Evolutionary conservation across 345 rosid genomes (phyloP), one percentile per base, ranked within the genome.

Genomic region (Citrus australasica): DNA sequence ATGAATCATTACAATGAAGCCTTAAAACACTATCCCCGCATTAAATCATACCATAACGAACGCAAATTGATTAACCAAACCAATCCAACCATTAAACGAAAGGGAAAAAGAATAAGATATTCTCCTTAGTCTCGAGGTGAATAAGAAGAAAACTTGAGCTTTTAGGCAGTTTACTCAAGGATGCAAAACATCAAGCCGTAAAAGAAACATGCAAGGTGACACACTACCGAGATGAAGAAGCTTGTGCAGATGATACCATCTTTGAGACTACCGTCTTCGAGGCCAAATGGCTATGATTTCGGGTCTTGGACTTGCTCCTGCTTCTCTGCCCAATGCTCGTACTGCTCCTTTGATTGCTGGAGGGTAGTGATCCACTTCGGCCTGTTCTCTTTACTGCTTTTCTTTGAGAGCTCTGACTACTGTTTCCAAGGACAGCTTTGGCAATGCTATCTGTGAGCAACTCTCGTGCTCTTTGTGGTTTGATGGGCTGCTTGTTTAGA

Each of bases 401-500:
- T 82, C 89, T 83, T 32, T 84, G 82, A 16, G 84, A 77, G 78
- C 80, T 79, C 81, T 80, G 78, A 65, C 78, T 73, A 67, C 85
- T 73, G 38, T 74, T 84, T 21, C 97, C 92, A 35, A 93, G 84
- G 2, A 95, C 97, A 32, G 99, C 97, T 87, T 83, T 90, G 7
- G 98, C 93, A 2, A 96, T 89, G 22, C 96, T 88, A 56, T 92
- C 97, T 17, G 87, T 90, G 28, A 89, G 86, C 40, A 88, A 81
- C 78, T 92, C 99, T 19, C 90, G 80, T 21, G 95, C 97, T 80
- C 91, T 81, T 77, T 89, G 92, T 16, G 92, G 94, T 82, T 93
- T 92, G 46, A 84, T 83, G 59, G 94, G 82, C 78, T 92, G 97
- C 85, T 96, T 96, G 91, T 93, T 96, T 70, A 93, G 88, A 76